Conservation (phyloP, 352 stramenopile species). For the Phytopythium boreale region DNA sequence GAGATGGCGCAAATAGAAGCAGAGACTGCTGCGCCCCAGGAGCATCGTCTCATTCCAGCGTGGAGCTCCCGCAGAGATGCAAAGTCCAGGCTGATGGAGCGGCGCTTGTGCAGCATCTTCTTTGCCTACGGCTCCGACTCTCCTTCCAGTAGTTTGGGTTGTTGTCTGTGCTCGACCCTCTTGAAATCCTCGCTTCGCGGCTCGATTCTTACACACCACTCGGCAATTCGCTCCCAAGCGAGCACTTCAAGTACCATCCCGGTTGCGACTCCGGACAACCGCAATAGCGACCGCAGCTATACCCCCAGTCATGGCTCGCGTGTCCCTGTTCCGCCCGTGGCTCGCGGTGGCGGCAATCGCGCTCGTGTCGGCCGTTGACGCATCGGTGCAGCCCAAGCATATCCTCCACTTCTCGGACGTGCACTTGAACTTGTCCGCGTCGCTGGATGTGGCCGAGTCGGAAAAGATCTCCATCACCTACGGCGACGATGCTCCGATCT, state of each 20-base stretch:
- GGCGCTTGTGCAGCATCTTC: neutral
- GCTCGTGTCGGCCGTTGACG: neutral
- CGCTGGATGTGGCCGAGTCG: slow-evolving; percentile 32
- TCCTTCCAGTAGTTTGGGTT: neutral
- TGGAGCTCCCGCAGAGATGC: neutral
- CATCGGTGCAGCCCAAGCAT: slow-evolving; percentile 20
- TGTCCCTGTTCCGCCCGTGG: neutral
- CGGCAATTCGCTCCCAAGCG: neutral
- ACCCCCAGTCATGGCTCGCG: neutral
- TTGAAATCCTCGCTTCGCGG: too few species aligned
- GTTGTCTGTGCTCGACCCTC: too few species aligned
- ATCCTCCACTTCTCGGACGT: slow-evolving; percentile 82
- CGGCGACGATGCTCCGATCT: slow-evolving; percentile 39
- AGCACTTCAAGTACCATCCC: neutral
- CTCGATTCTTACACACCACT: neutral
- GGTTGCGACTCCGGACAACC: neutral
- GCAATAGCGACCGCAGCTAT: neutral
- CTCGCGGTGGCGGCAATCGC: neutral
- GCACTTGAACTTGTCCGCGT: slow-evolving; percentile 56
- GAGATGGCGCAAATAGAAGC: neutral
- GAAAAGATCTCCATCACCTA: slow-evolving; percentile 31
- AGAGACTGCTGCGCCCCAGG: neutral
- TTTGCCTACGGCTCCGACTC: neutral
- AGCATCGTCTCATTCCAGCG: neutral
- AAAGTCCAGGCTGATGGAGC: neutral